Percentiles rank a stretch among this genome's conserved stretches.
phyloP scores from a whole-genome alignment of 306 rosid genomes.

The Sicyos baderoa region DNA sequence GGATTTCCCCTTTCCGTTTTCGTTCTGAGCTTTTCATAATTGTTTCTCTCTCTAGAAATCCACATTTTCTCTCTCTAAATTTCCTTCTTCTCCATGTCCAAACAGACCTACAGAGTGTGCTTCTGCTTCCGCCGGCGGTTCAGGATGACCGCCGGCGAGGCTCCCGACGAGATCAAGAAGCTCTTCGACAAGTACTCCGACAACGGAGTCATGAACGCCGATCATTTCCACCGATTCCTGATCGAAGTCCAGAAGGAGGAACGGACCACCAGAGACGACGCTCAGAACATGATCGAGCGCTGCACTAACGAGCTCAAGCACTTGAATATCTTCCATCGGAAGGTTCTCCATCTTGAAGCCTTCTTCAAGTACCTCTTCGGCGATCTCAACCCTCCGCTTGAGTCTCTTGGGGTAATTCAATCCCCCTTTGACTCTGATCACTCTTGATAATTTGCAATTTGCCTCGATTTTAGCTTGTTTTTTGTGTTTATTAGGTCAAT shows the following conservation, averaged over 20 bases:
- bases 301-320: slow-evolving; percentile 37
- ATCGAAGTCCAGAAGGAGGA: slow-evolving; percentile 56
- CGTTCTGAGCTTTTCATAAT: neutral
- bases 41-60: neutral
- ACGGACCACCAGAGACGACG: slow-evolving; percentile 43
- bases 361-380: slow-evolving; percentile 73
- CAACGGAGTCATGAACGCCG: slow-evolving; percentile 56
- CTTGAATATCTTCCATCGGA: slow-evolving; percentile 57
- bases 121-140: slow-evolving; percentile 84
- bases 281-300: slow-evolving; percentile 50
- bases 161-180: slow-evolving; percentile 60
- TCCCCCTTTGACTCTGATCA: neutral
- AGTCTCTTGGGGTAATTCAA: slow-evolving; percentile 40
- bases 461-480: neutral
- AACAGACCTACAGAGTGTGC: slow-evolving; percentile 82
- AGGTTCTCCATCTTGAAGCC: slow-evolving; percentile 55
- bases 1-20: neutral
- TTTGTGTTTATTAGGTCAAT: neutral
- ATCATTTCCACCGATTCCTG: slow-evolving; percentile 53
- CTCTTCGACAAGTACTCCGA: slow-evolving; percentile 56
- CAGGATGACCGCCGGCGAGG: slow-evolving; percentile 51
- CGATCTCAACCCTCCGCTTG: slow-evolving; percentile 48
- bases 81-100: slow-evolving; percentile 40
- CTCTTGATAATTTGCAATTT: neutral
- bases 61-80: neutral